These are phyloP conservation scores for Microdochium bolleyi DNA, from an alignment of 2,329 filamentous ascomycete genomes.

Conservation along the genomic window DNA sequence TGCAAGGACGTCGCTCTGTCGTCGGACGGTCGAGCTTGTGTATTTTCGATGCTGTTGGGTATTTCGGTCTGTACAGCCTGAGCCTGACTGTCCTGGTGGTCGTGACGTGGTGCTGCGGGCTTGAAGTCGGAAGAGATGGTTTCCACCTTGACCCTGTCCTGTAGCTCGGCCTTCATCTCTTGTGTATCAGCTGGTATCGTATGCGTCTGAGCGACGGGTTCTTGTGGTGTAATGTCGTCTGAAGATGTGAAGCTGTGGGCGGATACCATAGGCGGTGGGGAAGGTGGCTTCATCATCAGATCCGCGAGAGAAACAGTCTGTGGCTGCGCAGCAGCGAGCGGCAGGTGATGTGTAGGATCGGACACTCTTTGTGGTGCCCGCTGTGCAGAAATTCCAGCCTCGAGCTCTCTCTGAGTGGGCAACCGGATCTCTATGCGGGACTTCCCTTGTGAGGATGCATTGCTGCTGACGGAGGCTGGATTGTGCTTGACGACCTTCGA, in stretches of 20 bases:
- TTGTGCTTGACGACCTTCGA: conserved; percentile 32
- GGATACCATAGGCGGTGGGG: background rate
- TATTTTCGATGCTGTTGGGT: background rate
- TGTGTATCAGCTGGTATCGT: no score
- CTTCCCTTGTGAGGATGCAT: conserved; percentile 17
- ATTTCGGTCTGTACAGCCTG: background rate
- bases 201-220: background rate
- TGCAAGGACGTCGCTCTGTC: conserved; percentile 6
- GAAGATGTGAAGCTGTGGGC: background rate
- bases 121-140: background rate
- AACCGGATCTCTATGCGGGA: conserved; percentile 18
- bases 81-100: background rate
- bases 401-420: conserved; percentile 15
- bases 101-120: background rate
- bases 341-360: conserved; percentile 1
- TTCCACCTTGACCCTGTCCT: background rate
- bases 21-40: background rate
- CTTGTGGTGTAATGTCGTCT: background rate
- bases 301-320: conserved; percentile 21
- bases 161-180: background rate
- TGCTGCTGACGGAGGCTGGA: conserved; percentile 22
- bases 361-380: background rate
- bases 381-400: conserved; percentile 8
- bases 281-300: conserved; percentile 14
- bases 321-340: conserved; percentile 11